phyloP scores from a whole-genome alignment of 345 rosid species.

The Euphorbia lathyris region DNA sequence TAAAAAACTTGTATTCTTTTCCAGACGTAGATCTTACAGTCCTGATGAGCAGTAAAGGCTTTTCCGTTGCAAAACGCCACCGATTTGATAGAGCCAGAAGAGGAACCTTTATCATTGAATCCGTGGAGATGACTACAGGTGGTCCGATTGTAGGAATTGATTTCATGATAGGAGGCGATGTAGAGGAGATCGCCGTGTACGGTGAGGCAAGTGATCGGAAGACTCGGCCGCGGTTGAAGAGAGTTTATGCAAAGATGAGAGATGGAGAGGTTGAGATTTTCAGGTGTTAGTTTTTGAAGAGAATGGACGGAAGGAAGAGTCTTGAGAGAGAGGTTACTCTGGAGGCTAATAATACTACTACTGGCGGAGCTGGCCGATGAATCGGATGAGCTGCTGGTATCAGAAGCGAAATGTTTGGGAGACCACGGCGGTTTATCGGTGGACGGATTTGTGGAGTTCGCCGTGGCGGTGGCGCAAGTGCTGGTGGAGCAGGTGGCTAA shows the following conservation, averaged over 20 bases:
- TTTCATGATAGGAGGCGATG: conserved; percentile 56
- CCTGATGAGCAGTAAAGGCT: conserved; percentile 79
- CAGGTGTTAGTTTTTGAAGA: conserved; percentile 55
- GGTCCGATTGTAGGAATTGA: conserved; percentile 61
- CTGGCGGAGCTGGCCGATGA: conserved; percentile 19
- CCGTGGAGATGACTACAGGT: conserved; percentile 39
- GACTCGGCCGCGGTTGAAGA: conserved; percentile 34
- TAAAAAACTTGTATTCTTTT: conserved; percentile 43
- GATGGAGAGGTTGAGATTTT: conserved; percentile 37
- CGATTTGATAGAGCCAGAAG: conserved; percentile 71
- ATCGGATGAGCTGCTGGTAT: conserved; percentile 18
- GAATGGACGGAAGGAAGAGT: conserved; percentile 77
- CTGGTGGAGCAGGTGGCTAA: conserved; percentile 29
- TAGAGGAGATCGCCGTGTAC: conserved; percentile 51
- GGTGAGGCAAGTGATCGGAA: conserved; percentile 64
- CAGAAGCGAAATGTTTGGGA: conserved; percentile 27
- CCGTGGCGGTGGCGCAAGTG: conserved; percentile 17
- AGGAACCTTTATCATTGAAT: conserved; percentile 45
- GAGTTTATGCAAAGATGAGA: conserved; percentile 38
- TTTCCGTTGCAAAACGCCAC: conserved; percentile 51
- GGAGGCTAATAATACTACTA: conserved; percentile 49
- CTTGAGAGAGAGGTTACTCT: conserved; percentile 67
- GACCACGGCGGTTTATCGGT: conserved; percentile 10
- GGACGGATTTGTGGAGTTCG: conserved; percentile 13
- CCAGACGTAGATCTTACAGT: conserved; percentile 88